Conservation (phyloP, 257 asterid species). For the Lithospermum erythrorhizon region DNA sequence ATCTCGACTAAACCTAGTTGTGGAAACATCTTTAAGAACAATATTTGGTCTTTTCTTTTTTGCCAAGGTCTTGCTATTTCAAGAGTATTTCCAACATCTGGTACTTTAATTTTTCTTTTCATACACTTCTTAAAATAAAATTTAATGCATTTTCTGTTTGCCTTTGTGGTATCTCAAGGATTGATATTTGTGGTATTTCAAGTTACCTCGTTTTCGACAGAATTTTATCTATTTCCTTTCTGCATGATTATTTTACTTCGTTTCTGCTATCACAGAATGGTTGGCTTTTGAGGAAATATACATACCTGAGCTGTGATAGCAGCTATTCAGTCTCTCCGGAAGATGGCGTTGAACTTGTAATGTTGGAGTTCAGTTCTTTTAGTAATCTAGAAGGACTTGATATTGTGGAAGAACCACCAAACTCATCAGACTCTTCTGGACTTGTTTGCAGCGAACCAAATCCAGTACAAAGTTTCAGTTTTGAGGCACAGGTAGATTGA, state of each 20-base stretch:
- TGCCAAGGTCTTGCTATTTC: background rate
- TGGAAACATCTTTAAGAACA: background rate
- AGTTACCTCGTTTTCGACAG: background rate
- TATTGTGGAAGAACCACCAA: constrained; percentile 32
- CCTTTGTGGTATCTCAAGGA: too few species aligned
- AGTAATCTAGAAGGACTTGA: constrained; percentile 27
- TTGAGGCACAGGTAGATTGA: constrained; percentile 77
- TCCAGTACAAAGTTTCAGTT: constrained; percentile 66
- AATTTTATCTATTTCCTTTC: background rate
- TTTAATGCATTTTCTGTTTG: too few species aligned
- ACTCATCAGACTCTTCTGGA: constrained; percentile 34
- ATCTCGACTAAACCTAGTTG: background rate
- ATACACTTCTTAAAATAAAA: too few species aligned
- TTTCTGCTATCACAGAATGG: constrained; percentile 57
- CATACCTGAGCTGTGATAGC: constrained; percentile 82
- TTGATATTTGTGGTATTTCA: too few species aligned
- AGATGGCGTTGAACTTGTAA: constrained; percentile 76
- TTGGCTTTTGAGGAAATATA: constrained; percentile 57
- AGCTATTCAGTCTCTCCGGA: constrained; percentile 61
- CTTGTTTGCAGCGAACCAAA: constrained; percentile 39
- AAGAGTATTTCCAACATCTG: background rate
- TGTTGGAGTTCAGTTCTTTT: constrained; percentile 34
- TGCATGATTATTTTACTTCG: constrained; percentile 14
- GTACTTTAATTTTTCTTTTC: background rate
- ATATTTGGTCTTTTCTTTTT: too few species aligned